Evolutionary conservation across 441 rosid genomes (phyloP).

Genomic region (Pelargonium australe): DNA sequence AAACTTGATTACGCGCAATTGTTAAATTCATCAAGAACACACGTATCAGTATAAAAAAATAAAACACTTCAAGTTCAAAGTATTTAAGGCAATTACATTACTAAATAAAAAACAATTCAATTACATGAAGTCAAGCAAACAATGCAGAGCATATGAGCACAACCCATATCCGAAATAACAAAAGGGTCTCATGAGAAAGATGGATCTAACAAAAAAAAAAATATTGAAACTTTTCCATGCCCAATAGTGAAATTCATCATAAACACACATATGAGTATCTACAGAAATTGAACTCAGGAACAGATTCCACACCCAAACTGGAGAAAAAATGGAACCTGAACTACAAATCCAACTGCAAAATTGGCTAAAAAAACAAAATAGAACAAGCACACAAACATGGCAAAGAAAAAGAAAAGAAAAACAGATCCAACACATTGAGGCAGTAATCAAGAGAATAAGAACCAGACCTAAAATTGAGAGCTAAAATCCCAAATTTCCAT

Average conservation of each 20-base stretch:
- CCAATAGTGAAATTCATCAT: too few relatives aligned
- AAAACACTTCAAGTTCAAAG: slow-evolving; percentile 13
- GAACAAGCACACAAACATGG: background rate
- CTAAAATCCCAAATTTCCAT: slow-evolving; percentile 20
- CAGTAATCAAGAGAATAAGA: slow-evolving; percentile 11
- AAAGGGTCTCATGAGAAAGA: slow-evolving; percentile 8
- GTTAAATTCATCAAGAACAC: too few relatives aligned
- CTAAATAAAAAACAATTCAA: slow-evolving; percentile 10
- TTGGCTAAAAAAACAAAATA: background rate
- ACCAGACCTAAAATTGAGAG: background rate
- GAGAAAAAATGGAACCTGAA: background rate
- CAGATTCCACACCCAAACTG: too few relatives aligned
- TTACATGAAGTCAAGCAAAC: background rate
- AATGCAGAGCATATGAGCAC: slow-evolving; percentile 14
- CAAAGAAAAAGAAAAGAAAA: background rate
- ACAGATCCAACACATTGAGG: slow-evolving; percentile 19
- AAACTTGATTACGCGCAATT: too few relatives aligned
- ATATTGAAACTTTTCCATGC: too few relatives aligned
- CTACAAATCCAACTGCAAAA: background rate
- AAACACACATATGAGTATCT: too few relatives aligned
- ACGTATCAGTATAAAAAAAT: too few relatives aligned
- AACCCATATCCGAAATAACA: slow-evolving; percentile 1
- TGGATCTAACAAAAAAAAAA: slow-evolving; percentile 18
- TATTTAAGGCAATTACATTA: slow-evolving; percentile 14
- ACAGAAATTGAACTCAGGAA: too few relatives aligned